Evolutionary conservation across 352 stramenopile species (phyloP).

Genomic region (Blastocystis sp.): DNA sequence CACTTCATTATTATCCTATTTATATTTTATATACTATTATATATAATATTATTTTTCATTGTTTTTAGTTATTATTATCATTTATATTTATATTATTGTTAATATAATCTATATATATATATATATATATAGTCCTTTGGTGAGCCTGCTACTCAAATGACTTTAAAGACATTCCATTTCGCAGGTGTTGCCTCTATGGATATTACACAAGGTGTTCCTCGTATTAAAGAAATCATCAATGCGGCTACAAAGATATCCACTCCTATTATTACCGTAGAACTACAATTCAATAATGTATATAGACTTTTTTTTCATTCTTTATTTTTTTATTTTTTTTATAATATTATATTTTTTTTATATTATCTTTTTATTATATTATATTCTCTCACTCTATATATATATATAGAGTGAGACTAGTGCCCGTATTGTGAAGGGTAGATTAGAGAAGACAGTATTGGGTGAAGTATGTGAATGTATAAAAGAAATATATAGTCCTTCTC

Average conservation of each 20-base stretch:
- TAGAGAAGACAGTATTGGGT: slow-evolving; percentile 94
- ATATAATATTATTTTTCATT: too few relatives aligned
- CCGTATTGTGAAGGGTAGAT: slow-evolving; percentile 87
- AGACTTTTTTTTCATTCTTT: slow-evolving; percentile 50
- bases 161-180: slow-evolving; percentile 97
- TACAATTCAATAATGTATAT: slow-evolving; percentile 44
- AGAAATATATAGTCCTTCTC: slow-evolving; percentile 75
- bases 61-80: too few relatives aligned
- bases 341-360: too few relatives aligned
- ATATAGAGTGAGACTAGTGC: slow-evolving; percentile 74
- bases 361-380: too few relatives aligned
- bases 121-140: slow-evolving; percentile 90
- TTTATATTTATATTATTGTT: too few relatives aligned
- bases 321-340: too few relatives aligned
- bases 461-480: slow-evolving; percentile 80
- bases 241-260: slow-evolving; percentile 77
- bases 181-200: slow-evolving; percentile 97
- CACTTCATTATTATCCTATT: too few relatives aligned
- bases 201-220: slow-evolving; percentile 94
- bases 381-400: too few relatives aligned
- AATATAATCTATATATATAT: too few relatives aligned
- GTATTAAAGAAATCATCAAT: slow-evolving; percentile 87
- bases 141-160: slow-evolving; percentile 81
- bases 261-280: slow-evolving; percentile 89
- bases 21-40: too few relatives aligned